Evolutionary conservation across 2,329 filamentous ascomycete species (phyloP).

Genomic region (Calonectria leucothoes): DNA sequence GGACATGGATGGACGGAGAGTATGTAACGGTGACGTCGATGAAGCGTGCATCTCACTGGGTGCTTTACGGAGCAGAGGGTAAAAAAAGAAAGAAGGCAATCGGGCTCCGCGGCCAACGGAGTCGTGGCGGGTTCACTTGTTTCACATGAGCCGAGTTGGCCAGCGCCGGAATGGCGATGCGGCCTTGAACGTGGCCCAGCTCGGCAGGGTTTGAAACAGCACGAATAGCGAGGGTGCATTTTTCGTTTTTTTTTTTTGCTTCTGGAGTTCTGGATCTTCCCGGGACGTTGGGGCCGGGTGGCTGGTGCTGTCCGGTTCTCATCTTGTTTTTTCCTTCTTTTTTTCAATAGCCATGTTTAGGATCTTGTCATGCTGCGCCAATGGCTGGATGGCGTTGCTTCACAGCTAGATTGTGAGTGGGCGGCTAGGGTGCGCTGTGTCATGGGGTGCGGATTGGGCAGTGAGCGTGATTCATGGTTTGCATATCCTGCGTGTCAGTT

Average conservation of each 20-base stretch:
- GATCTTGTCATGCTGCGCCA: constrained; percentile 10
- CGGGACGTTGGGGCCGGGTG: neutral
- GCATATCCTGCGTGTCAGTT: constrained; percentile 1
- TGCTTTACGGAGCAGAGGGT: neutral
- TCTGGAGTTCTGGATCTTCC: neutral
- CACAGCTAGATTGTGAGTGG: constrained; percentile 2
- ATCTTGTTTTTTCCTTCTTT: neutral
- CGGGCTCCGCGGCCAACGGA: neutral
- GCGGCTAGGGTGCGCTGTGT: constrained; percentile 15
- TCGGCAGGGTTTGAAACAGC: constrained; percentile 16
- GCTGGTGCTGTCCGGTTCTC: neutral
- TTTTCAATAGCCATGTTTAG: constrained; percentile 5
- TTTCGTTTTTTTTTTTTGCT: neutral
- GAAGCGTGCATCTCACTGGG: neutral
- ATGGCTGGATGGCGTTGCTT: constrained; percentile 12
- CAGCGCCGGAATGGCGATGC: neutral
- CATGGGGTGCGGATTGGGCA: neutral
- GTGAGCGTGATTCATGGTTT: neutral
- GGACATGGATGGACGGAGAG: neutral
- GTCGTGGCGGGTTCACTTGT: neutral
- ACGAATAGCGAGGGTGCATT: neutral
- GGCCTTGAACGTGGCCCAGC: constrained; percentile 10
- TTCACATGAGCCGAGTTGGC: neutral
- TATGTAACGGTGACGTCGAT: neutral
- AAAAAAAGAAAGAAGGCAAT: neutral